Base-by-base conservation (phyloP, 2,329 filamentous ascomycete genomes). In the Talaromyces sp. region DNA sequence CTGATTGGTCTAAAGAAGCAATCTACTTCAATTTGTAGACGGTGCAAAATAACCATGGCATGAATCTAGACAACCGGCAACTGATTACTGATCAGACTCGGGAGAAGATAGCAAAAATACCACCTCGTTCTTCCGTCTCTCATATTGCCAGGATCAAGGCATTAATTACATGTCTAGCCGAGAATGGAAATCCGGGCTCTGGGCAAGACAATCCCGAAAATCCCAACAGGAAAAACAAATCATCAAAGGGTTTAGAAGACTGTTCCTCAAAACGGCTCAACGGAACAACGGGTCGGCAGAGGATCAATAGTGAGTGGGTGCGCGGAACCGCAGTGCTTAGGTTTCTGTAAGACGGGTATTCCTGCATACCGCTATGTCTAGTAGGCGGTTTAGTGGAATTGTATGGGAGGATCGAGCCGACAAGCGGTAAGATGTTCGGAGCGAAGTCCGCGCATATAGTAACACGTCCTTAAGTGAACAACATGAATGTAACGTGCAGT, bases 341-440 rank as follows among this genome's bases (percentile, higher is more conserved):
- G 48, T 16, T 52, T 52, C n/a, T 31, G n/a, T 33, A 52, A 46
- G 44, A 8, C 23, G 0, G 12, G 23, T 48, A 48, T n/a, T n/a
- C n/a, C n/a, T 28, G 31, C n/a, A 54, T 54, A 54, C 50, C 50
- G 31, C 50, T 37, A 37, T 35, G 50, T 54, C 35, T 54, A 11
- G 21, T 54, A 54, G 11, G 28, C n/a, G 18, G 11, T n/a, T 54
- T 35, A 14, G 50, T 37, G 50, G 18, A 35, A 18, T 54, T 54
- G 50, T 54, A 54, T 54, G 50, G 6, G n/a, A 37, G n/a, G 11
- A 35, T 54, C 5, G 11, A 35, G 28, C 50, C 50, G 31, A 35
- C 31, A 23, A 54, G 50, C 50, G 50, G 50, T 54, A 54, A 54
- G 50, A 14, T 37, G 16, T 54, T 54, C 50, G 18, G 48, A 54